Evolutionary conservation across 1,284 basidiomycete species (phyloP).

Genomic region (Stereum hirsutum): DNA sequence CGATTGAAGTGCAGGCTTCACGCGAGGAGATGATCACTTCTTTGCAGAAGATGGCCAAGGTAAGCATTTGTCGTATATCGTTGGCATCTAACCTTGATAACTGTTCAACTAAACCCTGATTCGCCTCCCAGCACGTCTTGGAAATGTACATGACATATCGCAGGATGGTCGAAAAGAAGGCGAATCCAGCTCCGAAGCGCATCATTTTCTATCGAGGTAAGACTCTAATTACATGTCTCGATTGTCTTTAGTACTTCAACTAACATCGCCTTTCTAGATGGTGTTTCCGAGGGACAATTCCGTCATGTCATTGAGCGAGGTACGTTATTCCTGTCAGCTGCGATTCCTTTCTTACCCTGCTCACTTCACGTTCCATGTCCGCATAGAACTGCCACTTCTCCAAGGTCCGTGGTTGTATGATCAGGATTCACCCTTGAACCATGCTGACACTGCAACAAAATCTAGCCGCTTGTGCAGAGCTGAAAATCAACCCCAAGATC

Average conservation of each 20-base stretch:
- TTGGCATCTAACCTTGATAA: background rate
- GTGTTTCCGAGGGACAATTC: constrained; percentile 77
- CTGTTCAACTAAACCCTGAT: background rate
- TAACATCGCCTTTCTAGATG: constrained; percentile 35
- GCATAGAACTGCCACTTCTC: constrained; percentile 45
- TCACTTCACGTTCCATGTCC: background rate
- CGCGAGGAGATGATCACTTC: constrained; percentile 70
- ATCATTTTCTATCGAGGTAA: constrained; percentile 69
- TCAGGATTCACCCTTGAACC: too few relatives aligned
- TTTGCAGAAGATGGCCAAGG: constrained; percentile 50
- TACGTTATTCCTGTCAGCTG: constrained; percentile 16
- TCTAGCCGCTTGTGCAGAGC: constrained; percentile 43
- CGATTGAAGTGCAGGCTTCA: constrained; percentile 55
- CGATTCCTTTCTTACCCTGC: background rate
- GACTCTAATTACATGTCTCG: too few relatives aligned
- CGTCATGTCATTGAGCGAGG: constrained; percentile 54
- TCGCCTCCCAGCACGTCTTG: constrained; percentile 35
- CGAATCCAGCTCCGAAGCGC: constrained; percentile 42
- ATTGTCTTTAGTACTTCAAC: constrained; percentile 3
- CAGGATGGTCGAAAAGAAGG: constrained; percentile 41
- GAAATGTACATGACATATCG: constrained; percentile 49
- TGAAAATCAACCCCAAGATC: constrained; percentile 53
- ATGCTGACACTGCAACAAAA: too few relatives aligned
- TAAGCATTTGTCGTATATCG: constrained; percentile 13
- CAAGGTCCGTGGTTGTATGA: background rate